Conservation (phyloP, 805 yeast genomes). For the Zygoascus ofunaensis region DNA sequence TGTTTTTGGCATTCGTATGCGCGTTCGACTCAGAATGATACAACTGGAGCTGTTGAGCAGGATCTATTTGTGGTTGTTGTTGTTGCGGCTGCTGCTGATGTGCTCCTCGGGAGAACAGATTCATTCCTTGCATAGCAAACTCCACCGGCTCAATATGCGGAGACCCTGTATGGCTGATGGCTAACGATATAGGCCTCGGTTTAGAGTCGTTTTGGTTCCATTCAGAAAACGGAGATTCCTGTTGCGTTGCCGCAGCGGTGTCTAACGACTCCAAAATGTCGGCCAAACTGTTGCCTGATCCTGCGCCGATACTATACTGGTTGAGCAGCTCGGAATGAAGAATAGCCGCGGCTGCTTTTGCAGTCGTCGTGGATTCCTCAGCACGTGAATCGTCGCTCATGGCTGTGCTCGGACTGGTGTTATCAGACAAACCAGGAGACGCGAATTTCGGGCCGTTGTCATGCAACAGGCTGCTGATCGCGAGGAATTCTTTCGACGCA, state of each 20-base stretch:
- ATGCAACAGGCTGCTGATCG: constrained; percentile 27
- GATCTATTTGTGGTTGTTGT: neutral
- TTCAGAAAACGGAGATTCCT: constrained; percentile 8
- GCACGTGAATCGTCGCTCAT: constrained; percentile 14
- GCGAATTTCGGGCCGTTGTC: neutral
- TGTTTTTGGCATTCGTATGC: neutral
- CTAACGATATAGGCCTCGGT: constrained; percentile 21
- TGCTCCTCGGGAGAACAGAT: neutral
- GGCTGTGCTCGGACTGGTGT: constrained; percentile 11
- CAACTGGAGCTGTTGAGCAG: neutral
- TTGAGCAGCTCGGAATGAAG: constrained; percentile 3
- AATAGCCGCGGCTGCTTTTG: constrained; percentile 9
- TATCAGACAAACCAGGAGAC: constrained; percentile 1
- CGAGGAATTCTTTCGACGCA: constrained; percentile 29
- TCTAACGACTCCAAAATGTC: constrained; percentile 2
- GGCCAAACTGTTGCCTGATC: neutral
- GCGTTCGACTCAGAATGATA: too few relatives aligned
- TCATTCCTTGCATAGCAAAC: neutral
- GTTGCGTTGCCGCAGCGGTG: constrained; percentile 2
- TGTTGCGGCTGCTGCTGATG: neutral
- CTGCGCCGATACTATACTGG: constrained; percentile 2
- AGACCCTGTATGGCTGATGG: constrained; percentile 9
- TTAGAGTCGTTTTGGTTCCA: constrained; percentile 17
- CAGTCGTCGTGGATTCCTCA: constrained; percentile 3
- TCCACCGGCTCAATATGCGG: neutral